phyloP scores from a whole-genome alignment of 2,329 filamentous ascomycete genomes.

The Diplodia corticola region DNA sequence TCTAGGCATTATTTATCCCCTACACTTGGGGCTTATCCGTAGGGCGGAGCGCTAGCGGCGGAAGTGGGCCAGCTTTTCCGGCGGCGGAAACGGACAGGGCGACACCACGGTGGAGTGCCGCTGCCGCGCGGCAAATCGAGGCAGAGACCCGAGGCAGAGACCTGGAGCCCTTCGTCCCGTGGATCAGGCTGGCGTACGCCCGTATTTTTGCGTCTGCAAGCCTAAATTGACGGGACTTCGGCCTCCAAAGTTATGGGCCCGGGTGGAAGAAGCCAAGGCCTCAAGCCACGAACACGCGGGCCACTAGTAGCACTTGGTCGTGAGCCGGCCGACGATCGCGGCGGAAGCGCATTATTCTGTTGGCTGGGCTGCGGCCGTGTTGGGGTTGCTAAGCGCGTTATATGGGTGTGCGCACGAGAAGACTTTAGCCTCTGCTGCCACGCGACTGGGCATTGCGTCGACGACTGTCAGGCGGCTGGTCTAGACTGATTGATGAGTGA shows the following conservation, averaged over 20 bases:
- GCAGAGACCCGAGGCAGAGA: background rate
- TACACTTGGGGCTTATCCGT: no score
- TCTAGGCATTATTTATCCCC: no score
- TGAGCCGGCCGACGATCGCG: slow-evolving; percentile 6
- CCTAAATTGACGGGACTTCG: background rate
- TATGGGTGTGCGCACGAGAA: no score
- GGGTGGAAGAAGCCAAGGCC: background rate
- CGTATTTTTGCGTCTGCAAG: background rate
- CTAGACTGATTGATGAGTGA: background rate
- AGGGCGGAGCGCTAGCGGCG: background rate
- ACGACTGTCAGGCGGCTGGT: background rate
- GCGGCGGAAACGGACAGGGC: no score
- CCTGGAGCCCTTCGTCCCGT: no score
- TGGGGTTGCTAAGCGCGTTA: no score
- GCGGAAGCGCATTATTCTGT: background rate
- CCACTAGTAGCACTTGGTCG: background rate
- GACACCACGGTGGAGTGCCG: no score
- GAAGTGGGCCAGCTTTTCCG: background rate
- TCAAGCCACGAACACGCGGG: background rate
- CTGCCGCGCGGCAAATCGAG: slow-evolving; percentile 1
- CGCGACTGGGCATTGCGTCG: background rate
- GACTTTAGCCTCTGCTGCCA: no score
- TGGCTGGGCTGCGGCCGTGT: background rate
- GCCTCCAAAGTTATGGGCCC: background rate
- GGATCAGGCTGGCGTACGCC: background rate